Evolutionary conservation across 306 rosid genomes (phyloP), one percentile per base, ranked within the genome.

Genomic region (Cucurbita maxima): DNA sequence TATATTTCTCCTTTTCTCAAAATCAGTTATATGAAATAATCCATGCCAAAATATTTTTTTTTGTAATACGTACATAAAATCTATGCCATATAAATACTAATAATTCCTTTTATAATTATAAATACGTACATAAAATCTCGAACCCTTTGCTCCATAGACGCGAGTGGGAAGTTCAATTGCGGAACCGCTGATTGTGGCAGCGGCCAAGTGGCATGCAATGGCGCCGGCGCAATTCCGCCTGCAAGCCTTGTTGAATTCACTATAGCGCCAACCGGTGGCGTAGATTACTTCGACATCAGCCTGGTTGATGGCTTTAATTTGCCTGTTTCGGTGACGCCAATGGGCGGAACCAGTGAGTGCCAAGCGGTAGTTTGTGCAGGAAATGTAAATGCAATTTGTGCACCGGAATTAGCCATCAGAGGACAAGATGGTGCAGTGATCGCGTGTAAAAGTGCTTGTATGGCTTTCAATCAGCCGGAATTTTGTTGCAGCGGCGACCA

Each of bases 381-480:
- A 0, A 55, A 86, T 15, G 81, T 88, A 16, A 86, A 88, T 22
- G 0, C 4, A 0, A 84, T 41, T 14, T 88, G 95, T 36, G 92
- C 89, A 0, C 3, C 66, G 0, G 79, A 80, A 0, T 56, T 88
- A 13, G 84, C 84, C 6, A 13, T 81, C 68, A 83, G 34, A 54
- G 84, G 58, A 0, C 16, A 71, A 0, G 77, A 36, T 34, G 96
- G 90, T 1, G 53, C 0, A 0, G 92, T 87, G 6, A 38, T 88
- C 0, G 89, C 81, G 3, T 91, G 97, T 76, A 85, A 87, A 84
- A 91, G 97, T 56, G 96, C 90, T 8, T 88, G 97, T 5, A 1
- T 68, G 81, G 89, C 80, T 48, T 79, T 88, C 4, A 73, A 75
- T 1, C 16, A 22, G 34, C 85, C 86, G 4, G 13, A 84, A 5